phyloP scores from a whole-genome alignment of 2,329 filamentous ascomycete species.

The Sporothrix brasiliensis region DNA sequence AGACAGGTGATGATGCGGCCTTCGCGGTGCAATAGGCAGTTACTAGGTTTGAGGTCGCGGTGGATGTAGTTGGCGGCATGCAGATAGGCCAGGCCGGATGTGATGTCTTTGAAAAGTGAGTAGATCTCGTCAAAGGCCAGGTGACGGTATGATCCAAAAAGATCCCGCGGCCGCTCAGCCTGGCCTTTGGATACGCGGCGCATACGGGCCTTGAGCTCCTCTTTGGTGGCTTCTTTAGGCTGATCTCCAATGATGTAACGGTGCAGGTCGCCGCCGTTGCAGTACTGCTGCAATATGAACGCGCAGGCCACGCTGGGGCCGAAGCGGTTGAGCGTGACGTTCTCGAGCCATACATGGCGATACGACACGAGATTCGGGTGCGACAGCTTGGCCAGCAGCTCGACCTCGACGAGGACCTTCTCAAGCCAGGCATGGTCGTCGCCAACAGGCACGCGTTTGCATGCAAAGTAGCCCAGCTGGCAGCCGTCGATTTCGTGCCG shows the following conservation, averaged over 20 bases:
- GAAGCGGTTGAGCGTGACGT: conserved; percentile 80
- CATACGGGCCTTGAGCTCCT: conserved; percentile 86
- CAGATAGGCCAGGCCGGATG: conserved; percentile 85
- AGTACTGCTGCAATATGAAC: conserved; percentile 97
- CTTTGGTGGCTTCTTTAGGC: conserved; percentile 68
- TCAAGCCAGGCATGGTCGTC: conserved; percentile 95
- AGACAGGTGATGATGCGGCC: conserved; percentile 74
- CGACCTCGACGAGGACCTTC: conserved; percentile 90
- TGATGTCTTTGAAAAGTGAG: conserved; percentile 94
- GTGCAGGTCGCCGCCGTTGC: conserved; percentile 89
- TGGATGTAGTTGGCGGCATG: conserved; percentile 94
- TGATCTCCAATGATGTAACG: conserved; percentile 77
- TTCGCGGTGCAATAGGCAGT: conserved; percentile 83
- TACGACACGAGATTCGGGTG: conserved; percentile 97
- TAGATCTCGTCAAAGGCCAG: conserved; percentile 88
- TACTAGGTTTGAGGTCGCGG: conserved; percentile 92
- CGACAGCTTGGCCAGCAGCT: conserved; percentile 85
- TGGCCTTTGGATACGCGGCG: conserved; percentile 80
- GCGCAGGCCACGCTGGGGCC: conserved; percentile 90
- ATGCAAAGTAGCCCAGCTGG: conserved; percentile 86
- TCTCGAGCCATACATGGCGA: conserved; percentile 94
- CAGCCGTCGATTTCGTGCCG: conserved; percentile 90
- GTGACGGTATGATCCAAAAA: conserved; percentile 39
- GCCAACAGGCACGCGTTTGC: conserved; percentile 93
- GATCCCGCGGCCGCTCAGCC: conserved; percentile 63